A percentile compares a stretch with the other conserved stretches of the same genome.
Conservation (phyloP, 805 yeast genomes). For the Yamadazyma tumulicola region DNA sequence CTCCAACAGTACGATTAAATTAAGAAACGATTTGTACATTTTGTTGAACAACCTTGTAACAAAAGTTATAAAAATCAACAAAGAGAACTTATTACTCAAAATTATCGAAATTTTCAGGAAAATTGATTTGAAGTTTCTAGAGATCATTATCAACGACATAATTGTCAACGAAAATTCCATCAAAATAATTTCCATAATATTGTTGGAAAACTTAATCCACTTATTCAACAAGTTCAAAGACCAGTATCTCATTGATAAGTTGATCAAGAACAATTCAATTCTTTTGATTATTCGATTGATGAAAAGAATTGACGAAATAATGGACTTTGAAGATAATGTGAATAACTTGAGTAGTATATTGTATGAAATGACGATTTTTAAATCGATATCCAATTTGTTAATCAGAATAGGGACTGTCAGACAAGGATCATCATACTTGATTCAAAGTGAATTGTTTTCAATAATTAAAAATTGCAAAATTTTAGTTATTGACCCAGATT, state of each 20-base stretch:
- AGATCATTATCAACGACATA: constrained; percentile 71
- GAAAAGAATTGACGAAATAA: constrained; percentile 63
- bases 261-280: constrained; percentile 65
- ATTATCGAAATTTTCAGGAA: constrained; percentile 54
- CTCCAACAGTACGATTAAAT: constrained; percentile 59
- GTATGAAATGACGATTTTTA: constrained; percentile 75
- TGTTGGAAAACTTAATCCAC: constrained; percentile 65
- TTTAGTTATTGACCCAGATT: constrained; percentile 69
- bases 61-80: constrained; percentile 42
- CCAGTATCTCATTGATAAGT: constrained; percentile 54
- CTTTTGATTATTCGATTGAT: constrained; percentile 63
- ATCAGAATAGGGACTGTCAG: constrained; percentile 73
- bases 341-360: constrained; percentile 35
- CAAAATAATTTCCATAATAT: constrained; percentile 70
- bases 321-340: constrained; percentile 29
- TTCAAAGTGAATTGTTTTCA: constrained; percentile 71
- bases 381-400: constrained; percentile 64
- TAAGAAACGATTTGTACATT: constrained; percentile 79
- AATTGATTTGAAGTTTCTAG: constrained; percentile 57
- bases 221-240: constrained; percentile 49
- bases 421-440: constrained; percentile 69
- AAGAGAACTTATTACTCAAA: constrained; percentile 35
- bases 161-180: constrained; percentile 74
- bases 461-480: constrained; percentile 55
- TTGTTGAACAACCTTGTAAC: constrained; percentile 64